Percentiles rank a stretch among this genome's conserved stretches.
phyloP scores from a whole-genome alignment of 139 green algal species.

The Coelastrella sp. region DNA sequence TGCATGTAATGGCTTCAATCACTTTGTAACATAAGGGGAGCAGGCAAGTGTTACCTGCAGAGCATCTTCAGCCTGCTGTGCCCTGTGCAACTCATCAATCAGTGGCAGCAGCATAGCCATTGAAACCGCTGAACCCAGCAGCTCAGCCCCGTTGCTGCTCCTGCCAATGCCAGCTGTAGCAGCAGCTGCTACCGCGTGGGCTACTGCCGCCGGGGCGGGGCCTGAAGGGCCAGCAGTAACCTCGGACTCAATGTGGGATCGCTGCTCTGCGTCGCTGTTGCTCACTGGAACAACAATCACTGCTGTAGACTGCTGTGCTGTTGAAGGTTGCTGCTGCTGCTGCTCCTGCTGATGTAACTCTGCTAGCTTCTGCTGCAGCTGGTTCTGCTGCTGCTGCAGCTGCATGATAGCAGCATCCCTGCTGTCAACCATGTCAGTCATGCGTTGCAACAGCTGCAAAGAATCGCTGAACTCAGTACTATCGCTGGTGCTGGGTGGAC shows the following conservation, averaged over 20 bases:
- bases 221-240: neutral
- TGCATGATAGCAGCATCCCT: slow-evolving; percentile 15
- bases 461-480: neutral
- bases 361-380: neutral
- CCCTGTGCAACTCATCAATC: neutral
- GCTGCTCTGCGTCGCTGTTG: neutral
- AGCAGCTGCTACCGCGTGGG: neutral
- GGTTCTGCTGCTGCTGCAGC: neutral
- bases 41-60: neutral
- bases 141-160: slow-evolving; percentile 14
- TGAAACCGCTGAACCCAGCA: slow-evolving; percentile 4
- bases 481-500: neutral
- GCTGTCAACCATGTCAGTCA: neutral
- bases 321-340: neutral
- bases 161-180: neutral
- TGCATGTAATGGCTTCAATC: neutral
- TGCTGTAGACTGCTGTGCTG: neutral
- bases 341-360: neutral
- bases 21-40: neutral
- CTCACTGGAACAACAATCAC: neutral
- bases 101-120: slow-evolving; percentile 12
- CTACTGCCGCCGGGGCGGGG: neutral
- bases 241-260: neutral
- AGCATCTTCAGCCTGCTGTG: slow-evolving; percentile 7
- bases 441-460: slow-evolving; percentile 7